Conservation (phyloP, 106 monocot species). For the Agapanthus africanus region DNA sequence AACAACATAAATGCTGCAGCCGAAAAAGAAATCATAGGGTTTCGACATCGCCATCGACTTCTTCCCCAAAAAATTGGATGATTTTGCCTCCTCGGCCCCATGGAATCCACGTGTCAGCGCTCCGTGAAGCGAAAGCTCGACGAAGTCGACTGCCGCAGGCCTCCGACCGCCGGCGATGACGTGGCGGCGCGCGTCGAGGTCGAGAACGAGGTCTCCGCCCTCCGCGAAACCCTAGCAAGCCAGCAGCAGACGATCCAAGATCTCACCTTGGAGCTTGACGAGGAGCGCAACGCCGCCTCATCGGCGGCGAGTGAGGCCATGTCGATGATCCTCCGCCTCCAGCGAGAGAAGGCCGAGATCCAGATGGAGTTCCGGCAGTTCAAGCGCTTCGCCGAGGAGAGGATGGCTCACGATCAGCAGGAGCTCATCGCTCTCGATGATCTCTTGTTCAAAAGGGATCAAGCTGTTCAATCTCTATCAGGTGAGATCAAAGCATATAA, state of each 20-base stretch:
- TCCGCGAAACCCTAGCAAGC: slow-evolving; percentile 15
- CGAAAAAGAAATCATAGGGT: neutral
- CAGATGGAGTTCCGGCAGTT: slow-evolving; percentile 37
- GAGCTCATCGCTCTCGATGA: slow-evolving; percentile 13
- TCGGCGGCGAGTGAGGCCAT: slow-evolving; percentile 32
- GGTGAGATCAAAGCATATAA: slow-evolving; percentile 4
- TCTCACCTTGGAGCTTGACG: slow-evolving; percentile 25
- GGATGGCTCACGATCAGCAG: slow-evolving; percentile 8
- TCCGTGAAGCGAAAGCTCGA: slow-evolving; percentile 4
- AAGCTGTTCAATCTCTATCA: neutral
- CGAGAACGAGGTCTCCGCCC: slow-evolving; percentile 19
- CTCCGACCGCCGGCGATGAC: neutral
- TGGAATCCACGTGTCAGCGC: neutral
- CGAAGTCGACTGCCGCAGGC: neutral
- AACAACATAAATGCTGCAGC: neutral
- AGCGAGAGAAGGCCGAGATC: slow-evolving; percentile 29
- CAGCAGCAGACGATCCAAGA: slow-evolving; percentile 28
- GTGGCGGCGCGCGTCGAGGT: slow-evolving; percentile 13
- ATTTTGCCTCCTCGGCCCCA: neutral
- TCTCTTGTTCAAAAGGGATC: slow-evolving; percentile 7
- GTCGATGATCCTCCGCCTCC: slow-evolving; percentile 38
- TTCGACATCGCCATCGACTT: neutral
- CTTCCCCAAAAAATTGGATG: neutral
- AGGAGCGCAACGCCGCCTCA: slow-evolving; percentile 32
- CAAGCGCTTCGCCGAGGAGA: slow-evolving; percentile 33